Evolutionary conservation across 495 filamentous ascomycete species (phyloP), one percentile per base, ranked within the genome.

Genomic region (Parachaetomium inaequale): DNA sequence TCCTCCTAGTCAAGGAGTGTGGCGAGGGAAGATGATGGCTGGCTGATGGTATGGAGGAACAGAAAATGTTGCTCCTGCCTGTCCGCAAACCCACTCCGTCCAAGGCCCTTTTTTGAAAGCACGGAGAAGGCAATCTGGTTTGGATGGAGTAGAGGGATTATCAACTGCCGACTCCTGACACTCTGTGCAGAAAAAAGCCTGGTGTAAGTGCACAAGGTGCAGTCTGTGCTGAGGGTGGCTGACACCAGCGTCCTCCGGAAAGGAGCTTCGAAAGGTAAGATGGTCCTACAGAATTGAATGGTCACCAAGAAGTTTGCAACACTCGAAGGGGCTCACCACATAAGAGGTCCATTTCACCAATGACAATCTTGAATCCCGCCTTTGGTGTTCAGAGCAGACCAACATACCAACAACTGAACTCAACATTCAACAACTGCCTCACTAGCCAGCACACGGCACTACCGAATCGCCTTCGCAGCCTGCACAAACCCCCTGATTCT

Each of bases 401-500:
- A n/a, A n/a, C n/a, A n/a, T n/a, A n/a, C n/a, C n/a, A n/a, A n/a
- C 21, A 25, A 23, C 8, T 21, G 21, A 46, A 45, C 36, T 17
- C 4, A 1, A 10, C n/a, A 43, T 43, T 43, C 38, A 17, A 15
- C 8, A 43, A 43, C 40, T 21, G n/a, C n/a, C 40, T 40, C 36
- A 15, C 10, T 40, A 40, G 1, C 36, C 4, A 6, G 10, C 10
- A 36, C 8, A 12, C 4, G 17, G 12, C 14, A 2, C 58, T 75
- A 79, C 62, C 76, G 70, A 58, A 79, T 74, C 15, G 68, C 66
- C 76, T 92, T 96, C 1, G 85, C 90, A 45, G 84, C 85, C 67
- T 79, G 78, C 8, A 98, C 82, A 75, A 99, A 99, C 12, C 78
- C 84, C 63, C 79, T 77, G 59, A 99, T 97, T 78, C 90, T 95